These are phyloP conservation scores for Hymenotorrendiella dingleyae DNA, from an alignment of 2,329 filamentous ascomycete genomes.

Conservation along the genomic window DNA sequence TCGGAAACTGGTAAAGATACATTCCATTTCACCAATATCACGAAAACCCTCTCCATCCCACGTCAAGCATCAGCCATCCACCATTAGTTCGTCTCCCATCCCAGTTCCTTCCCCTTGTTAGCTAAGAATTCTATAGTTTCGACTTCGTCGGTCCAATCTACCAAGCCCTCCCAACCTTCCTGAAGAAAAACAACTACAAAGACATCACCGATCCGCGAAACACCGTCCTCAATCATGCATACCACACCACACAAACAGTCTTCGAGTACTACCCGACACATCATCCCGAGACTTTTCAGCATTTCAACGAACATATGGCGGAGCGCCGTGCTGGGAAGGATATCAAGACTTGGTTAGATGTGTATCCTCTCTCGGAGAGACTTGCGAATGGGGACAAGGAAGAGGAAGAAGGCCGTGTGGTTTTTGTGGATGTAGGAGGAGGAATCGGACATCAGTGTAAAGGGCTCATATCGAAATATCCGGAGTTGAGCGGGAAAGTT, in stretches of 20 bases:
- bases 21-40: neutral
- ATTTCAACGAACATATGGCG: constrained; percentile 11
- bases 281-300: constrained; percentile 1
- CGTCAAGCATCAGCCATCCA: neutral
- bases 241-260: constrained; percentile 6
- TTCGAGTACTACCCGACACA: constrained; percentile 7
- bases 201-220: constrained; percentile 5
- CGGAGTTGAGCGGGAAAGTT: constrained; percentile 19
- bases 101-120: neutral
- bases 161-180: constrained; percentile 28
- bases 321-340: constrained; percentile 1
- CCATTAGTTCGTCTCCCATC: neutral
- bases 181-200: constrained; percentile 22
- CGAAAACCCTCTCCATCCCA: neutral
- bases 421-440: constrained; percentile 38
- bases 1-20: neutral
- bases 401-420: neutral
- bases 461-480: neutral
- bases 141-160: constrained; percentile 21
- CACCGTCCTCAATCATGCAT: constrained; percentile 4
- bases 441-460: constrained; percentile 35
- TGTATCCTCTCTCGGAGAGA: constrained; percentile 2
- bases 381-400: too few relatives aligned
- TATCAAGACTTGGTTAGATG: constrained; percentile 2
- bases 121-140: constrained; percentile 6